Conservation (phyloP, 177 flowering plant species). For the Vitis hybrid region DNA sequence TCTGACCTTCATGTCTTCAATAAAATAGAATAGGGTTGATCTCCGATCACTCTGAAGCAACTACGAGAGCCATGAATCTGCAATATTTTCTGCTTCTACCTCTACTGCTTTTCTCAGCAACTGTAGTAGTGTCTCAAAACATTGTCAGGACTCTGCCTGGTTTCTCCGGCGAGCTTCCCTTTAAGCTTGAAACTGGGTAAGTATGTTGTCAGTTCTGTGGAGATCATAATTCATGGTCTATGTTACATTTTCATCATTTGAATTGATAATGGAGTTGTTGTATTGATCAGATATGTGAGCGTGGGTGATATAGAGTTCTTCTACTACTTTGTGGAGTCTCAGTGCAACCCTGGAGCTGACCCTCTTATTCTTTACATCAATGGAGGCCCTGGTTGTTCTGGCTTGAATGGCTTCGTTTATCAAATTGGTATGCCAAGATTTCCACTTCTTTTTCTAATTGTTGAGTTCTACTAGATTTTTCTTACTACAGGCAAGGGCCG, state of each 20-base stretch:
- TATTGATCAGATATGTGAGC: background rate
- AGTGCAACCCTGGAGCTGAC: conserved; percentile 22
- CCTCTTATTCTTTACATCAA: conserved; percentile 26
- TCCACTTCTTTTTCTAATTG: no score
- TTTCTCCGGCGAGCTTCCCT: background rate
- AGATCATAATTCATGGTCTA: background rate
- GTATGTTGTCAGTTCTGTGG: background rate
- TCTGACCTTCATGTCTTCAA: no score
- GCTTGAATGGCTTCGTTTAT: conserved; percentile 14
- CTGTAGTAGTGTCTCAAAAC: no score
- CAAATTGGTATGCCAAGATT: conserved; percentile 1
- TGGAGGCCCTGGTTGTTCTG: conserved; percentile 35
- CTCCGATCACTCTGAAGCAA: no score
- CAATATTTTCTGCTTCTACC: no score
- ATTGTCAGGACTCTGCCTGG: conserved; percentile 1
- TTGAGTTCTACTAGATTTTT: no score
- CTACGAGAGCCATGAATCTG: no score
- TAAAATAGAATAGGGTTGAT: no score
- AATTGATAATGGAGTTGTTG: background rate
- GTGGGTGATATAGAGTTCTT: conserved; percentile 4
- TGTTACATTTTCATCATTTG: no score
- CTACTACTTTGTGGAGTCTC: conserved; percentile 10
- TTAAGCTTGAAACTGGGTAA: conserved; percentile 22
- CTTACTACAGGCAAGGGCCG: no score
- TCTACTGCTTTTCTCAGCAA: no score